These are phyloP conservation scores for Fermentozyma sake DNA, from an alignment of 1,139 yeast genomes.

Conservation along the genomic window DNA sequence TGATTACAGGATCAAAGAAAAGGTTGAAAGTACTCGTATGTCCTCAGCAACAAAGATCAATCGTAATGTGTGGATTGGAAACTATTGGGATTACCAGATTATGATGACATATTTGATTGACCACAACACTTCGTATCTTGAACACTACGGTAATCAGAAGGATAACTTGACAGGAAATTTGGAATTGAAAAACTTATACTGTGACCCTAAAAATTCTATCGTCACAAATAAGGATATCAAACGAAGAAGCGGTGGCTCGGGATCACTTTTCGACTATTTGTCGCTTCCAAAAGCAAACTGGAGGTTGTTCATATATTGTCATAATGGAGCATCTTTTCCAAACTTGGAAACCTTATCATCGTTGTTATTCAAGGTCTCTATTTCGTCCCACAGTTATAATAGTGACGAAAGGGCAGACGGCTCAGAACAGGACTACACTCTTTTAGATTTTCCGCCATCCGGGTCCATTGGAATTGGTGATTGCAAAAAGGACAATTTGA, in stretches of 20 bases:
- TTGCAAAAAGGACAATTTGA: slow-evolving; percentile 50
- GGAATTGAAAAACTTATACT: slow-evolving; percentile 33
- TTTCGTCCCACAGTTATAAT: slow-evolving; percentile 21
- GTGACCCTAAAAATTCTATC: slow-evolving; percentile 49
- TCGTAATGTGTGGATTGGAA: slow-evolving; percentile 73
- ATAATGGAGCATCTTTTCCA: slow-evolving; percentile 60
- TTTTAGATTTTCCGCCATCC: slow-evolving; percentile 74
- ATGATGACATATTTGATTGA: slow-evolving; percentile 26
- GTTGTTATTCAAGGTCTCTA: slow-evolving; percentile 30
- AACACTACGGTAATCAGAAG: slow-evolving; percentile 6
- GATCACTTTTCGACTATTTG: slow-evolving; percentile 15
- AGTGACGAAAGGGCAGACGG: slow-evolving; percentile 14
- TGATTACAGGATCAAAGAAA: slow-evolving; percentile 69
- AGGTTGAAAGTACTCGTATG: slow-evolving; percentile 77
- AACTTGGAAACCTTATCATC: slow-evolving; percentile 29
- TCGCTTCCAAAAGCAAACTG: slow-evolving; percentile 37
- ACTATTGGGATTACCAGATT: slow-evolving; percentile 48
- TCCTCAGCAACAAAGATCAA: slow-evolving; percentile 67
- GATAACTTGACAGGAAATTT: slow-evolving; percentile 3
- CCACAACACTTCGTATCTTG: slow-evolving; percentile 8
- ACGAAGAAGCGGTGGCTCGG: background rate
- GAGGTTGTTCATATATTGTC: slow-evolving; percentile 36
- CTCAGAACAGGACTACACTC: slow-evolving; percentile 23
- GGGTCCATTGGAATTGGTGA: slow-evolving; percentile 77
- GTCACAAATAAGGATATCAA: slow-evolving; percentile 15